Percentiles rank a stretch among this genome's conserved stretches.
Evolutionary conservation across 1,284 basidiomycete species (phyloP).

Genomic region (Laetiporus sulphureus): DNA sequence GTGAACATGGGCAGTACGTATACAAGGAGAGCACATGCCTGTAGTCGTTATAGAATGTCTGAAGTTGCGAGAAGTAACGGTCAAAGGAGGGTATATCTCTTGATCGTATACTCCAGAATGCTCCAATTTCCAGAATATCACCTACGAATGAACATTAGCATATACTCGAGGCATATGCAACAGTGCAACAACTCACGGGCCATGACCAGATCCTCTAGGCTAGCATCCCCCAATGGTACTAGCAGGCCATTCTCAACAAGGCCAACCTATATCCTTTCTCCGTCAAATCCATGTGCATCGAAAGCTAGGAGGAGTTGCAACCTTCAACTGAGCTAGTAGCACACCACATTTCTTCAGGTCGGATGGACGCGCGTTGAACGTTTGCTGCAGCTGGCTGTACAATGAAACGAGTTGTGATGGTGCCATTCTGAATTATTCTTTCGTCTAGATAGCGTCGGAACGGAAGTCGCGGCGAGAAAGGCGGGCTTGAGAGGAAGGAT

Average conservation of each 20-base stretch:
- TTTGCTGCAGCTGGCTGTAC: slow-evolving; percentile 54
- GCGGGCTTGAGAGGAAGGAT: slow-evolving; percentile 17
- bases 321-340: slow-evolving; percentile 71
- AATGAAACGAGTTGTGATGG: slow-evolving; percentile 49
- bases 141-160: slow-evolving; percentile 40
- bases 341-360: slow-evolving; percentile 60
- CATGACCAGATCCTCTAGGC: slow-evolving; percentile 56
- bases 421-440: slow-evolving; percentile 33
- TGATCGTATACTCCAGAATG: slow-evolving; percentile 86
- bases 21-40: slow-evolving; percentile 35
- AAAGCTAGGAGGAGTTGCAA: slow-evolving; percentile 19
- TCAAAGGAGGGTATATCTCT: slow-evolving; percentile 90
- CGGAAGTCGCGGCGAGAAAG: slow-evolving; percentile 8
- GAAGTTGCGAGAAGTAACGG: slow-evolving; percentile 90
- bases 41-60: slow-evolving; percentile 90
- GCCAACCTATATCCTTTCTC: slow-evolving; percentile 48
- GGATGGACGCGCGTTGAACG: slow-evolving; percentile 54
- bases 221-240: slow-evolving; percentile 53
- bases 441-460: slow-evolving; percentile 1
- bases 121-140: slow-evolving; percentile 93
- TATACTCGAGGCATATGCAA: background rate
- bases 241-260: slow-evolving; percentile 76
- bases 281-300: slow-evolving; percentile 1
- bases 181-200: slow-evolving; percentile 42
- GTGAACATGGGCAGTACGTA: background rate